Conservation (phyloP, 768 basidiomycete species). For the Lactarius vividus region DNA sequence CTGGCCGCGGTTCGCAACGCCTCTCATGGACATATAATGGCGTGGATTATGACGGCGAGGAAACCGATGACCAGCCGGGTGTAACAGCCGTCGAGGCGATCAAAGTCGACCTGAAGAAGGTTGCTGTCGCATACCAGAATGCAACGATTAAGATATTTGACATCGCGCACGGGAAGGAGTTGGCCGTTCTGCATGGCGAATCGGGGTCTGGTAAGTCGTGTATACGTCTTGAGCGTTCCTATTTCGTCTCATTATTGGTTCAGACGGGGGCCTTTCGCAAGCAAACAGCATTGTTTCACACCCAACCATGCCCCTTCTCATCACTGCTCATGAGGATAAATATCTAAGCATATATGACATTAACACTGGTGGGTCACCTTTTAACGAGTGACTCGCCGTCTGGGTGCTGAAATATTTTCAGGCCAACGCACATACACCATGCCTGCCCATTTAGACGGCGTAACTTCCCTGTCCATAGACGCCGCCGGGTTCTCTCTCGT, state of each 20-base stretch:
- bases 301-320: constrained; percentile 83
- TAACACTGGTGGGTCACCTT: constrained; percentile 56
- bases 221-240: neutral
- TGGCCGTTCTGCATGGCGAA: constrained; percentile 47
- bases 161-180: constrained; percentile 82
- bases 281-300: constrained; percentile 87
- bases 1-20: constrained; percentile 56
- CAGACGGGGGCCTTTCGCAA: constrained; percentile 74
- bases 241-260: constrained; percentile 32
- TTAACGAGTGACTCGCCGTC: neutral
- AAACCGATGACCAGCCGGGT: constrained; percentile 49
- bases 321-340: constrained; percentile 93
- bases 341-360: constrained; percentile 89
- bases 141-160: constrained; percentile 89
- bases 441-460: constrained; percentile 86
- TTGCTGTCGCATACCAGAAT: constrained; percentile 89
- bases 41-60: constrained; percentile 46
- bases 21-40: constrained; percentile 82
- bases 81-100: constrained; percentile 84
- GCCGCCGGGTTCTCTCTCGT: constrained; percentile 84
- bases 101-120: constrained; percentile 77
- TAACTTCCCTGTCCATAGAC: constrained; percentile 88
- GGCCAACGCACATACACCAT: constrained; percentile 89
- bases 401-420: constrained; percentile 31
- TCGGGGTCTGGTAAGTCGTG: constrained; percentile 18